Evolutionary conservation across 1,139 yeast species (phyloP), one percentile per base, ranked within the genome.

Genomic region (Saccharomycopsis hybrid): DNA sequence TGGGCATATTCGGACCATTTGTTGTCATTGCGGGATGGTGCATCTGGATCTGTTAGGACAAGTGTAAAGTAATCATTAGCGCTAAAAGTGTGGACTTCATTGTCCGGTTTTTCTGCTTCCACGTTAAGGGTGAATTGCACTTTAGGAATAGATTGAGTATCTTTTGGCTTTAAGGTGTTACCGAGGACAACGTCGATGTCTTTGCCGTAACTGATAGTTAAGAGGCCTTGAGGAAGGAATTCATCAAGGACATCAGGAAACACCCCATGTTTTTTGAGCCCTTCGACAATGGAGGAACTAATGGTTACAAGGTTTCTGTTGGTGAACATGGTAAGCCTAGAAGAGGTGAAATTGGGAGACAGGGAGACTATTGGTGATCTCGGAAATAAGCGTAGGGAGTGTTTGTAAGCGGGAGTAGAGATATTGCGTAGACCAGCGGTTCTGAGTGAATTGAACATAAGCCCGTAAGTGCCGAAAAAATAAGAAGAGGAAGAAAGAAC

Each of bases 1-100:
- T 89, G 97, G 50, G 85, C 81, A 65, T 73, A 88, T 65, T 89
- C 96, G 7, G 94, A 82, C 95, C 95, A 88, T 62, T 82, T 85
- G 60, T 84, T 80, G 63, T 89, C 96, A 1, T 75, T 72, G 57
- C 80, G 76, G 3, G 90, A 78, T 18, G 97, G 97, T 5, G 96
- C 97, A 70, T 89, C 97, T 1, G 97, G 97, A 64, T 89, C 96
- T 2, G 96, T 89, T 58, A 89, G 60, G 2, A 85, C 85, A 57
- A 89, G 68, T 2, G 92, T 80, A 66, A 84, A 87, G 48, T 72
- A 68, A 57, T 81, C 87, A 3, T 35, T 36, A 13, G 49, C 42
- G 3, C 41, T 27, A 43, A 50, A 47, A 18, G 49, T 41, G 4
- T 24, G 25, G 5, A 46, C 48, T 36, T 42, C 35, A 35, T 42